phyloP scores from a whole-genome alignment of 2,329 filamentous ascomycete genomes.

The Cryphonectria naterciae region DNA sequence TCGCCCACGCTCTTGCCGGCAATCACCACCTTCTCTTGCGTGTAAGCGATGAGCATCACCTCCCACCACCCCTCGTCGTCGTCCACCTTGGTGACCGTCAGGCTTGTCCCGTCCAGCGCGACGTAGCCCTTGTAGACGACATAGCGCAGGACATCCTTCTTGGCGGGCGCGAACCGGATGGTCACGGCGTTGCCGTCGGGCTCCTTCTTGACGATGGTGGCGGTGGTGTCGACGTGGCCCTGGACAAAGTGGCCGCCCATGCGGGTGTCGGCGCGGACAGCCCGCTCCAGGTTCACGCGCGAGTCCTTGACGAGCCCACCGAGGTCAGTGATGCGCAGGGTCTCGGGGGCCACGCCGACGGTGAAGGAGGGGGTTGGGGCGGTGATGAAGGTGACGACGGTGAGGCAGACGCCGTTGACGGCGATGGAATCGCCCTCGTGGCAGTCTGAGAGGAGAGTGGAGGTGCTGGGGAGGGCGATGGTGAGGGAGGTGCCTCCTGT shows the following conservation, averaged over 20 bases:
- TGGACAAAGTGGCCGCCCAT: conserved; percentile 99
- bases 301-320: conserved; percentile 69
- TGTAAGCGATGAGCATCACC: conserved; percentile 97
- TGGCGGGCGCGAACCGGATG: conserved; percentile 77
- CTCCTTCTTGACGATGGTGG: conserved; percentile 71
- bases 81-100: conserved; percentile 87
- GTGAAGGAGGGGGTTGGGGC: conserved; percentile 65
- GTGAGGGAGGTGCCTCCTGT: conserved; percentile 89
- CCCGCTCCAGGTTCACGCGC: conserved; percentile 89
- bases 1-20: conserved; percentile 79
- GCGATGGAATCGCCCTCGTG: conserved; percentile 91
- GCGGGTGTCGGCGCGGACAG: conserved; percentile 85
- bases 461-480: conserved; percentile 69
- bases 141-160: conserved; percentile 75
- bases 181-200: conserved; percentile 90
- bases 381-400: conserved; percentile 66
- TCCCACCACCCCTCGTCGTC: conserved; percentile 85
- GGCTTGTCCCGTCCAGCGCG: conserved; percentile 88
- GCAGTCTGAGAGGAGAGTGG: conserved; percentile 79
- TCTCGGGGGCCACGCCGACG: conserved; percentile 93
- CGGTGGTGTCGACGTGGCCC: conserved; percentile 92
- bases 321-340: conserved; percentile 93
- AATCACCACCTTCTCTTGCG: conserved; percentile 87
- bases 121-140: conserved; percentile 97
- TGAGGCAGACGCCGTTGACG: conserved; percentile 95